phyloP scores from a whole-genome alignment of 495 filamentous ascomycete genomes.

The Trichoderma erinaceum region DNA sequence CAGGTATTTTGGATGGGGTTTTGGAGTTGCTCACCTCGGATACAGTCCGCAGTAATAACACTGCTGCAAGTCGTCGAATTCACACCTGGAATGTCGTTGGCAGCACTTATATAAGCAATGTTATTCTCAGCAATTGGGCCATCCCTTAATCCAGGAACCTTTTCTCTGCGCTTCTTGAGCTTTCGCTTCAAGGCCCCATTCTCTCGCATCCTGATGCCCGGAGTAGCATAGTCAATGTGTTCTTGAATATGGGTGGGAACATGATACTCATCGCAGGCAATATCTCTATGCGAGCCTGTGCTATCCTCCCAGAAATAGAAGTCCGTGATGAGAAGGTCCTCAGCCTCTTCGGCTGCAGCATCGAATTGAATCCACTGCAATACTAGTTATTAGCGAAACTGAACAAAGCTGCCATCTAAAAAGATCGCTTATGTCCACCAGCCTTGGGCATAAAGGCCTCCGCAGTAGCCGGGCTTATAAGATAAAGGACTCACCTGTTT shows the following conservation, averaged over 20 bases:
- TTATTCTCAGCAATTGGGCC: background rate
- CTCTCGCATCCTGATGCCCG: slow-evolving; percentile 41
- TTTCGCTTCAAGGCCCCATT: slow-evolving; percentile 15
- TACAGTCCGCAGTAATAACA: slow-evolving; percentile 23
- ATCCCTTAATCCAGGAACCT: background rate
- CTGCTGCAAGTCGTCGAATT: background rate
- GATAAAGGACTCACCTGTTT: slow-evolving; percentile 24
- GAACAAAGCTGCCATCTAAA: too few species aligned
- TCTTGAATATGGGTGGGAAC: slow-evolving; percentile 45
- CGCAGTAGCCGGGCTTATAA: slow-evolving; percentile 2
- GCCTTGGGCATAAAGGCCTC: too few species aligned
- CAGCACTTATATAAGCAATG: background rate
- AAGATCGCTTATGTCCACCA: too few species aligned
- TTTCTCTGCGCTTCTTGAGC: slow-evolving; percentile 19
- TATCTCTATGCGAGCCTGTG: slow-evolving; percentile 23
- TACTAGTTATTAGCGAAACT: too few species aligned
- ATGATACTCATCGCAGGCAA: slow-evolving; percentile 42
- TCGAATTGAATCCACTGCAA: slow-evolving; percentile 47
- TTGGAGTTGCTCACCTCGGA: slow-evolving; percentile 22
- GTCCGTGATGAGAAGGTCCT: slow-evolving; percentile 47
- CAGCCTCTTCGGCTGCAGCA: slow-evolving; percentile 46
- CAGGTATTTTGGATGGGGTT: background rate
- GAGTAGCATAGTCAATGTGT: slow-evolving; percentile 56
- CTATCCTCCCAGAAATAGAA: slow-evolving; percentile 50
- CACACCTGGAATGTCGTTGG: background rate